A percentile compares a stretch with the other conserved stretches of the same genome.
phyloP scores from a whole-genome alignment of 2,329 filamentous ascomycete species.

The Ambrosiella xylebori region DNA sequence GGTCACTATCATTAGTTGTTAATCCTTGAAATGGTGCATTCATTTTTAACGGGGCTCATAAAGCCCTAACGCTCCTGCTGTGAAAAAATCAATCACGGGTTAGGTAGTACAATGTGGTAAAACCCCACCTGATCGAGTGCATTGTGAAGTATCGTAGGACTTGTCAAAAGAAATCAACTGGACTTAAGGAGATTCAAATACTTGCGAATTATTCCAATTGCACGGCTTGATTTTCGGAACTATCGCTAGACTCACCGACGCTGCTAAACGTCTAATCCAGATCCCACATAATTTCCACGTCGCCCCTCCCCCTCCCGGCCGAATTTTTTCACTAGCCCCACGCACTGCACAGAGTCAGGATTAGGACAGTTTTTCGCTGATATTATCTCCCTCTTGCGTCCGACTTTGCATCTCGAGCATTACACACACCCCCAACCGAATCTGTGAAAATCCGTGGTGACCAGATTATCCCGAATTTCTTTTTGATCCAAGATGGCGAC shows the following conservation, averaged over 20 bases:
- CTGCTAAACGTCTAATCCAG: not conserved
- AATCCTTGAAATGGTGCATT: constrained; percentile 1
- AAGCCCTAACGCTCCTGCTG: constrained; percentile 11
- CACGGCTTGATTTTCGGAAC: not conserved
- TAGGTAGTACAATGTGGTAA: constrained; percentile 1
- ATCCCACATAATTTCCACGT: constrained; percentile 12
- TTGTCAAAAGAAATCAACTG: not conserved
- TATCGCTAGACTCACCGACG: constrained; percentile 1
- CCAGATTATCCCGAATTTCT: not conserved
- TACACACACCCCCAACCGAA: not conserved
- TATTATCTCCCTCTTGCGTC: constrained; percentile 2
- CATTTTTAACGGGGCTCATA: constrained; percentile 1
- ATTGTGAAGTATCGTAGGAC: not conserved
- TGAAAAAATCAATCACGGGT: constrained; percentile 9
- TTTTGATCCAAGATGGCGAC: constrained; percentile 11
- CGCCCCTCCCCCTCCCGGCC: constrained; percentile 9
- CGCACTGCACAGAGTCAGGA: constrained; percentile 10
- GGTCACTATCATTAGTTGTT: not conserved
- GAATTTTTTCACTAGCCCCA: constrained; percentile 14
- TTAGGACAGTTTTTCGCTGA: constrained; percentile 12
- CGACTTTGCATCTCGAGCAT: constrained; percentile 2
- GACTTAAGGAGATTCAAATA: too few species aligned
- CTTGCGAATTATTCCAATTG: not conserved
- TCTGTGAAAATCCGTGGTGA: constrained; percentile 1
- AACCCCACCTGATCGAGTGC: constrained; percentile 6